Evolutionary conservation across 1,284 basidiomycete species (phyloP), one percentile per base, ranked within the genome.

Genomic region (Termitomyces sp.): DNA sequence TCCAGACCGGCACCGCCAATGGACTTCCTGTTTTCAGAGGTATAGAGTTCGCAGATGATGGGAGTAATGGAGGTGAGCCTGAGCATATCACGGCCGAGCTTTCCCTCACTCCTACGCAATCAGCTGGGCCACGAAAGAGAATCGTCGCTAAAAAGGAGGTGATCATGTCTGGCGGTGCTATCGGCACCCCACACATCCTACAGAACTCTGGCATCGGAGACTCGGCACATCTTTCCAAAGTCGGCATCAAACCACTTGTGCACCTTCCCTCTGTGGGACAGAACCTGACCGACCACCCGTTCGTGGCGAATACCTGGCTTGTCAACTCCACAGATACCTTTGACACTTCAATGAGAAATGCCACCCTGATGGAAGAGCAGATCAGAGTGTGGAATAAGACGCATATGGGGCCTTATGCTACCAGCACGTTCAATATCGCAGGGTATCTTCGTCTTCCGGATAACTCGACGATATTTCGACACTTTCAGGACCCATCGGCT

Each of bases 201-300:
- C 63, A 72, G 56, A 65, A 69, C 28, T 73, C 72, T 1, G 72
- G 73, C 14, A 69, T 74, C 40, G 72, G 72, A 2, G 66, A 73
- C 47, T 52, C 66, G 0, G 38, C 54, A 0, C 48, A 65, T 5
- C 62, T 74, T 1, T 49, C 49, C 0, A 21, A 61, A 1, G 54
- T 73, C 11, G 66, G 67, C 0, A 69, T 74, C 47, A 33, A 39
- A 3, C 56, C 65, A 1, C 33, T 69, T 8, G 53, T 68, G 10
- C 50, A 70, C 45, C 62, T 73, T 0, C 65, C 67, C 26, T 65
- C 62, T 1, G 73, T 74, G 7, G 72, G 72, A 0, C 61, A 65
- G 47, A 75, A 75, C 52, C 54, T 78, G 14, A 65, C 64, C 44
- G 76, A 78, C 59, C 76, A 78, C 59, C 10, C 50, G 4, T 45